Evolutionary conservation across 2,329 filamentous ascomycete genomes (phyloP), one percentile per base, ranked within the genome.

Genomic region (Aspergillus eucalypticola): DNA sequence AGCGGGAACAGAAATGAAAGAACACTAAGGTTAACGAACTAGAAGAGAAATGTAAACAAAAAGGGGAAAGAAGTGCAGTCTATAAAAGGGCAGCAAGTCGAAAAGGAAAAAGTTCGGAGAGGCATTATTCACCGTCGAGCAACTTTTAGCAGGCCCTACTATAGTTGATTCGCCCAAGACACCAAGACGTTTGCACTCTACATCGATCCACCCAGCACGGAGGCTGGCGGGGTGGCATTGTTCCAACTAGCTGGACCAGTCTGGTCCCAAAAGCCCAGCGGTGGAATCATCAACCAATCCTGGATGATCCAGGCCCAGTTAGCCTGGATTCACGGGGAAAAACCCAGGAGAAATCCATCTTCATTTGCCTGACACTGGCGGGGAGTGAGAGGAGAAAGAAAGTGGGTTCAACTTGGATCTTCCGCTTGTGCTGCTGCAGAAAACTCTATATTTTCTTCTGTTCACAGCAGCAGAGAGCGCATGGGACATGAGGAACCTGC

Each of bases 281-380:
- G 46, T 29, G 46, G 46, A 32, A 29, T 17, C n/a, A n/a, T 29
- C 46, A 29, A 27, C 46, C 46, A 50, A 50, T 50, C 25, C n/a
- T 17, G 46, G 4, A 35, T 17, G 32, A 32, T 27, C 23, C 46
- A 50, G 17, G 46, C 23, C 46, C 25, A 17, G 32, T 49, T 49
- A 15, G 46, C 46, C 46, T n/a, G 46, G 46, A 23, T 11, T 17
- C n/a, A 49, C n/a, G 25, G 46, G 46, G 4, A 10, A 11, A 11
- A 35, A 15, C 46, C 49, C 59, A 56, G 46, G 46, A 7, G n/a
- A 11, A 8, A 15, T 39, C 49, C 57, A 54, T 32, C 58, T 35
- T 64, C 60, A 61, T 66, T 54, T 66, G 61, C 41, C 60, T 64
- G 63, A 67, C 60, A 67, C 65, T 10, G 44, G 54, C 21, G 44